Conservation (phyloP, 192 early-diverging fungal species). For the Coemansia sp. region DNA sequence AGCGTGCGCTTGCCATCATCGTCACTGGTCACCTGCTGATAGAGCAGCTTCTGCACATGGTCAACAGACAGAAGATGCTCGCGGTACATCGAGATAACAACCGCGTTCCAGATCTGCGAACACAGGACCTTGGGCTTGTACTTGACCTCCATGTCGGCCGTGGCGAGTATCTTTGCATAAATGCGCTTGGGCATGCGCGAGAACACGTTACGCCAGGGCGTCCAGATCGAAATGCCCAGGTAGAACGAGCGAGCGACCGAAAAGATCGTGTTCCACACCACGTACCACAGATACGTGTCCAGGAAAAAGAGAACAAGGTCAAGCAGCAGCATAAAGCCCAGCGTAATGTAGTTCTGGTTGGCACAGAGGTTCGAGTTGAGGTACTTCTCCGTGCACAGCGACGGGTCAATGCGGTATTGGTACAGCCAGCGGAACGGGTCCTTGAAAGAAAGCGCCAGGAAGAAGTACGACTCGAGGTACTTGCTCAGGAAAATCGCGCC, state of each 20-base stretch:
- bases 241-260: slow-evolving; percentile 74
- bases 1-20: slow-evolving; percentile 65
- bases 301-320: slow-evolving; percentile 75
- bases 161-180: slow-evolving; percentile 70
- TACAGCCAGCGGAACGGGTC: slow-evolving; percentile 64
- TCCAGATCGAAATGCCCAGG: slow-evolving; percentile 77
- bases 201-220: slow-evolving; percentile 78
- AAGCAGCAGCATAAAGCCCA: slow-evolving; percentile 71
- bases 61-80: slow-evolving; percentile 75
- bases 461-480: slow-evolving; percentile 78
- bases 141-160: slow-evolving; percentile 69
- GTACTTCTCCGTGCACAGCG: slow-evolving; percentile 61
- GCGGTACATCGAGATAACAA: slow-evolving; percentile 79
- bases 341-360: slow-evolving; percentile 65
- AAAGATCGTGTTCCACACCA: slow-evolving; percentile 79
- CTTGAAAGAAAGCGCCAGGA: slow-evolving; percentile 76
- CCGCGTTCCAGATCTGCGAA: slow-evolving; percentile 82
- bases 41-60: slow-evolving; percentile 70
- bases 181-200: slow-evolving; percentile 76
- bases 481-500: slow-evolving; percentile 70
- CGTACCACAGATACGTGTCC: slow-evolving; percentile 86
- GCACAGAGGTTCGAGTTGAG: slow-evolving; percentile 58
- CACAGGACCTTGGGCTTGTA: slow-evolving; percentile 76
- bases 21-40: slow-evolving; percentile 67
- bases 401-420: slow-evolving; percentile 54